phyloP scores from a whole-genome alignment of 2,329 filamentous ascomycete genomes.

The Colletotrichum zoysiae region DNA sequence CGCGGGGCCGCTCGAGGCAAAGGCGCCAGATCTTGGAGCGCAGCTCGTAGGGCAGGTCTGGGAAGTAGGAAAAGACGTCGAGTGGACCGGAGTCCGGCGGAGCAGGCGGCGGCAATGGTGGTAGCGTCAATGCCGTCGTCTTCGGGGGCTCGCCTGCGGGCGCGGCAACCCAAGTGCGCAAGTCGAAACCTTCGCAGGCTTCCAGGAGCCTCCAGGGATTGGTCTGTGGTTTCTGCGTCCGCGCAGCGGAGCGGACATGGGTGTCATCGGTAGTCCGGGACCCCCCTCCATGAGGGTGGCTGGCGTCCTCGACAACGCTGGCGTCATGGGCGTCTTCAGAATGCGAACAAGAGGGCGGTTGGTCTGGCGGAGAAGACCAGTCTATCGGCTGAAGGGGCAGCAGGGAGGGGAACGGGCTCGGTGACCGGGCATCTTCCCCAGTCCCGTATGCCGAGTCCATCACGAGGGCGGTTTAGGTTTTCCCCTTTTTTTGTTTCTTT shows the following conservation, averaged over 20 bases:
- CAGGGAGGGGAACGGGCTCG: background rate
- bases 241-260: slow-evolving; percentile 24
- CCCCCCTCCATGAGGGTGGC: slow-evolving; percentile 9
- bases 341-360: slow-evolving; percentile 7
- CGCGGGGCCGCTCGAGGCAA: slow-evolving; percentile 38
- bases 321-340: slow-evolving; percentile 4
- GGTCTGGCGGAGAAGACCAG: background rate
- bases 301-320: background rate
- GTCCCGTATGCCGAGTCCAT: slow-evolving; percentile 8
- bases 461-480: background rate
- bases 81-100: no score
- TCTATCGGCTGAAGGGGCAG: slow-evolving; percentile 7
- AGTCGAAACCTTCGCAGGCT: slow-evolving; percentile 33
- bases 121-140: background rate
- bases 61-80: slow-evolving; percentile 35
- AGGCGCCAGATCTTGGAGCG: slow-evolving; percentile 43
- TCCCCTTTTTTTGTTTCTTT: background rate
- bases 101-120: background rate
- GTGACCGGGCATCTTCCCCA: background rate
- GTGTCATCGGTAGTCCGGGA: slow-evolving; percentile 3
- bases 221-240: slow-evolving; percentile 12
- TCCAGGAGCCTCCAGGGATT: slow-evolving; percentile 25
- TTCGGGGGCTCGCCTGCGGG: slow-evolving; percentile 6
- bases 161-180: slow-evolving; percentile 36
- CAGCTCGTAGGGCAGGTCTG: slow-evolving; percentile 41